Base-by-base conservation (phyloP, 306 rosid species). In the Psophocarpus tetragonolobus region DNA sequence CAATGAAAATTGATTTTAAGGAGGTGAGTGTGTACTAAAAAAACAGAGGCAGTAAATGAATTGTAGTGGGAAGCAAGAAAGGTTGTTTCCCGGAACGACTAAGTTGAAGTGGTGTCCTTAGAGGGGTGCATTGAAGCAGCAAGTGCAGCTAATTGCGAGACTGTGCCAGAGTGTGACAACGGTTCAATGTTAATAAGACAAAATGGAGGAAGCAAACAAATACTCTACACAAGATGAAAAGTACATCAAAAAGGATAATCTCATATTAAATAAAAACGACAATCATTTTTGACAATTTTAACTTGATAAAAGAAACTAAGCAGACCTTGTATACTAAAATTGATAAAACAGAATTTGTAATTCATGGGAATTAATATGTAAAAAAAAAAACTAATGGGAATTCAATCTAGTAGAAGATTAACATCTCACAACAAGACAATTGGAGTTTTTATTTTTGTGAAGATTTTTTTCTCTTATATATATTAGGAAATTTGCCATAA, bases 31-130 rank as follows among this genome's bases (percentile, higher is more conserved):
- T 26, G 2, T 57, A 27, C 9, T 58, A 27, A 27, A 14, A 17
- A 29, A 58, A 29, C 39, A 58, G 66, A 27, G 4, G 63, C 62
- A 24, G 64, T 58, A 27, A 38, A 14, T 27, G 6, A 58, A 29
- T 58, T 29, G 21, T 27, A 60, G 67, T 29, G 67, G 67, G 67
- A 60, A 60, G 67, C 67, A 60, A 60, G 4, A 60, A 60, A 60
- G 67, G 39, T 60, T 60, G 67, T 60, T 41, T 29, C 67, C 23
- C 41, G 67, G 39, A 60, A 60, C 41, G 41, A 60, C 67, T 5
- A 27, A 29, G 67, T 60, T 60, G 39, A 60, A 60, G 41, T 60
- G 64, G 64, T 57, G 64, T 57, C 17, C 64, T 26, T 13, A 26
- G 36, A 57, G 33, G 1, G 66, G 66, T 58, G 38, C 21, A 27